Evolutionary conservation across 2,329 filamentous ascomycete genomes (phyloP), one percentile per base, ranked within the genome.

Genomic region (Rhynchosporium agropyri): DNA sequence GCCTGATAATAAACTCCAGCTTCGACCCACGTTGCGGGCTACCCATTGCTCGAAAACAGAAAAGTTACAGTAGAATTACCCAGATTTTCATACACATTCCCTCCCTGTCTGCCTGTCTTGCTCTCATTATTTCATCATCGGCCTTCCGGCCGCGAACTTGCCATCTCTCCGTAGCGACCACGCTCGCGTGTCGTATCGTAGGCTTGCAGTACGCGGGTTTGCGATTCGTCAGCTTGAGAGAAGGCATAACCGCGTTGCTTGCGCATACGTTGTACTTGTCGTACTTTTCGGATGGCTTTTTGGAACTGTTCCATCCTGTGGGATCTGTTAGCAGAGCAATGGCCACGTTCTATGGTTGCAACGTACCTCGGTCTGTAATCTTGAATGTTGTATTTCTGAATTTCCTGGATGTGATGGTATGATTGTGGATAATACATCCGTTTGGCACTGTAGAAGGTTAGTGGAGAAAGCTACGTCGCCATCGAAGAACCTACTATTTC

Each of bases 371-470:
- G 95, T 74, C 95, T 84, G 78, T 99, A 99, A 79, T 99, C 95
- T 79, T 99, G 95, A 65, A 99, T 97, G 73, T 99, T 99, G 80
- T 98, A 99, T 79, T 99, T 99, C 77, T 99, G 95, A 71, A 99
- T 99, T 80, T 99, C 95, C 78, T 99, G 95, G 67, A 99, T 95
- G 76, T 99, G 95, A 72, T 99, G 95, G 74, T 99, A 99, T 49
- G 91, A 88, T 78, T 97, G 90, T 28, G 95, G 95, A 70, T 88
- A 89, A 79, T 98, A 99, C 92, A 99, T 97, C 68, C 95, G 86
- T 82, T 97, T 97, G 65, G 86, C 88, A 71, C 78, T 80, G 49
- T 42, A 61, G 31, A 45, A 12, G 46, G 64, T 74, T 68, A 73
- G 68, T 58, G 58, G 51, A n/a, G 26, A 42, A n/a, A 13, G 33